These are phyloP conservation scores for Fusarium lyarnte DNA, from an alignment of 2,329 filamentous ascomycete genomes.

Conservation along the genomic window DNA sequence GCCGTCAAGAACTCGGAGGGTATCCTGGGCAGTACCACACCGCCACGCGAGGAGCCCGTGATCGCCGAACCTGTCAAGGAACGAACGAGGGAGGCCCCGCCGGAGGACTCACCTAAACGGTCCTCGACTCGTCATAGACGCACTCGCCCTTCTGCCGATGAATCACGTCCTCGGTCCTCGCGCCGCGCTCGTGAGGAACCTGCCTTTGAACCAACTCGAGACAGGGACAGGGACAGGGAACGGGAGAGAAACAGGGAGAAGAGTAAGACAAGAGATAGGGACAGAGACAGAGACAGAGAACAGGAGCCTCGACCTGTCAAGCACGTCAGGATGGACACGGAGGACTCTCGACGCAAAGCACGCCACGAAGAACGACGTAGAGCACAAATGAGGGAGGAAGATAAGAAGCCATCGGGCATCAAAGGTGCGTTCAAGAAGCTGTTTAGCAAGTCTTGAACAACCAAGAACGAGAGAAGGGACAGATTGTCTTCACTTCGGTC, in stretches of 20 bases:
- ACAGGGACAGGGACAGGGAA: constrained; percentile 19
- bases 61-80: constrained; percentile 34
- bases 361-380: constrained; percentile 47
- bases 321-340: constrained; percentile 45
- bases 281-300: constrained; percentile 6
- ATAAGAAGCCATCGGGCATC: constrained; percentile 46
- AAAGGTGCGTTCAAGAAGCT: constrained; percentile 47
- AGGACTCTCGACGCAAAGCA: constrained; percentile 49
- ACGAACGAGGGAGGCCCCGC: constrained; percentile 36
- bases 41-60: constrained; percentile 37
- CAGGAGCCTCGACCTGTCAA: constrained; percentile 28
- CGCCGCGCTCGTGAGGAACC: constrained; percentile 35
- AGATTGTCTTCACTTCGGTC: constrained; percentile 19
- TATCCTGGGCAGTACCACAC: constrained; percentile 40
- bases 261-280: constrained; percentile 11
- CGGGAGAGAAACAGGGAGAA: constrained; percentile 16
- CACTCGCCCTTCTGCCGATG: constrained; percentile 32
- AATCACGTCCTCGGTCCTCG: constrained; percentile 34
- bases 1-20: constrained; percentile 53
- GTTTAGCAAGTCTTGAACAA: constrained; percentile 38
- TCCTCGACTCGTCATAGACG: constrained; percentile 35
- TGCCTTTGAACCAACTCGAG: constrained; percentile 24
- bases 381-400: constrained; percentile 45
- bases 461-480: constrained; percentile 11
- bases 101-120: constrained; percentile 47